phyloP scores from a whole-genome alignment of 148 eudicot species.

The Nepenthes mirabilis region DNA sequence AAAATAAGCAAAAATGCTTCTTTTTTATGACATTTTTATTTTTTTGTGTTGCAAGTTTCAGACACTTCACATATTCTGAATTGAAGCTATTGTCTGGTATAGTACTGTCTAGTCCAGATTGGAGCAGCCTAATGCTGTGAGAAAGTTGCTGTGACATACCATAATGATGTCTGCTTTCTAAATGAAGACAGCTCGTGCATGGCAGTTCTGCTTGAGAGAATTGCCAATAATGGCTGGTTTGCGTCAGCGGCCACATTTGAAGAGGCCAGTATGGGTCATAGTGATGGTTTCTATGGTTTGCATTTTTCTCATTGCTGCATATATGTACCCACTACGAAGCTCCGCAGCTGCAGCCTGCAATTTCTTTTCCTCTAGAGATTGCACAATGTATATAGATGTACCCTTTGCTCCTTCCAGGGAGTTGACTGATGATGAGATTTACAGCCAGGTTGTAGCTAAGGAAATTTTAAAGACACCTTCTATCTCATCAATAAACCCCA shows the following conservation, averaged over 20 bases:
- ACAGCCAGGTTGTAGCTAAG: conserved; percentile 64
- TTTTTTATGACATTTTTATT: too few relatives aligned
- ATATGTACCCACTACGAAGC: conserved; percentile 25
- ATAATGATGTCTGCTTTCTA: conserved; percentile 22
- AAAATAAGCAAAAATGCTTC: too few relatives aligned
- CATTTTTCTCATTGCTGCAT: conserved; percentile 38
- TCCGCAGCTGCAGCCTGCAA: conserved; percentile 27
- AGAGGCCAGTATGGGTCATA: conserved; percentile 46
- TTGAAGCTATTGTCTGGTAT: too few relatives aligned
- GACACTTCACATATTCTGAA: too few relatives aligned
- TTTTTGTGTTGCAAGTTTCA: too few relatives aligned
- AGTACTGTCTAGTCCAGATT: too few relatives aligned
- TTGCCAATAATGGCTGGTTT: conserved; percentile 29
- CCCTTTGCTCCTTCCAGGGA: conserved; percentile 29
- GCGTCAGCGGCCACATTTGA: conserved; percentile 45
- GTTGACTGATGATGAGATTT: conserved; percentile 58
- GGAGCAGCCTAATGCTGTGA: conserved; percentile 1
- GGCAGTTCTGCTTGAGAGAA: conserved; percentile 30
- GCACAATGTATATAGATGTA: conserved; percentile 21
- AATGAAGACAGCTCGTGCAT: conserved; percentile 49
- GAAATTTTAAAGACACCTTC: conserved; percentile 45
- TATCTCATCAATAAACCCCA: conserved; percentile 32
- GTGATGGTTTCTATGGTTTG: conserved; percentile 37
- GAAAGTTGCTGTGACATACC: conserved; percentile 6
- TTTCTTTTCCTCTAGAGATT: conserved; percentile 37